phyloP scores from a whole-genome alignment of 2,329 filamentous ascomycete genomes.

The Xylaria sp. region DNA sequence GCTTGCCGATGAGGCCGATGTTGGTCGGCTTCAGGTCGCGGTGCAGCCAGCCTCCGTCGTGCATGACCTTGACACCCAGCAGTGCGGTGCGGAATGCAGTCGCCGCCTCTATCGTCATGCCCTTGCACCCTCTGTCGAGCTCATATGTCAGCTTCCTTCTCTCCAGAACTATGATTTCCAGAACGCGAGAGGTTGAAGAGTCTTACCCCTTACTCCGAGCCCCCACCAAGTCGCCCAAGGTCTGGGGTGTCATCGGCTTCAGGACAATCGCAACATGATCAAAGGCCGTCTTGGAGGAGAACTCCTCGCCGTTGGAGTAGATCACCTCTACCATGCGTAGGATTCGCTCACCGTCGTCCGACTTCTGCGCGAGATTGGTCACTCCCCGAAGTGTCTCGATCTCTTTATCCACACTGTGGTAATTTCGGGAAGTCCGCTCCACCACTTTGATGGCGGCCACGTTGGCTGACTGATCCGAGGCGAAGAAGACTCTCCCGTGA shows the following conservation, averaged over 20 bases:
- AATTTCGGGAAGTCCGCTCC: background rate
- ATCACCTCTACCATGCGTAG: background rate
- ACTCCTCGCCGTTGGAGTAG: background rate
- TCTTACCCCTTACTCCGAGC: background rate
- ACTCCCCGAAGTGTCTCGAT: background rate
- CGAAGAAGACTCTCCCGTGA: background rate
- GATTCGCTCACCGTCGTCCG: background rate
- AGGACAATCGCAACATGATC: background rate
- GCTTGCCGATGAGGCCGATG: constrained; percentile 1
- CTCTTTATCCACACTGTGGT: background rate
- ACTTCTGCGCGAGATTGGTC: background rate
- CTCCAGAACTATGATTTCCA: background rate
- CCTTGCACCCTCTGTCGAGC: background rate
- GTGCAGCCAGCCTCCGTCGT: constrained; percentile 5
- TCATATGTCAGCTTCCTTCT: background rate
- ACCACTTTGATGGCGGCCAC: background rate
- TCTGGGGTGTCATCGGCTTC: background rate
- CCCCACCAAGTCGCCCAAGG: background rate
- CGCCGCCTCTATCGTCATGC: background rate
- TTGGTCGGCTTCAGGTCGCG: constrained; percentile 11
- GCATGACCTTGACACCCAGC: background rate
- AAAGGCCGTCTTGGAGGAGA: background rate
- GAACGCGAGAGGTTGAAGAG: background rate
- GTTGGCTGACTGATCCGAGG: background rate
- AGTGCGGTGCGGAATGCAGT: background rate